Evolutionary conservation across 1,284 basidiomycete species (phyloP).

Genomic region (Malassezia pachydermatis): DNA sequence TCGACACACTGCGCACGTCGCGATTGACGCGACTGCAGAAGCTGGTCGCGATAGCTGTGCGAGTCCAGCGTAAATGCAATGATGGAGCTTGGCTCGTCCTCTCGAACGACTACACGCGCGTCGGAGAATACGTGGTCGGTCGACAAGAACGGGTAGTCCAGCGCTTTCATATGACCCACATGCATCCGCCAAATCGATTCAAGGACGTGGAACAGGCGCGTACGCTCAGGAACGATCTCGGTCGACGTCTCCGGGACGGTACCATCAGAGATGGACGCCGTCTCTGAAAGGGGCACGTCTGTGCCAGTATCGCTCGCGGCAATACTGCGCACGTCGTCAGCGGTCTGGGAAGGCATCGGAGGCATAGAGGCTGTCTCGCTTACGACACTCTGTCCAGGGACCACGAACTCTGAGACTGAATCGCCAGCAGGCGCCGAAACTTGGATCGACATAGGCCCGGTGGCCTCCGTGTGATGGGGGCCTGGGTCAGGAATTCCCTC

Average conservation of each 20-base stretch:
- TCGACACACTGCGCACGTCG: slow-evolving; percentile 3
- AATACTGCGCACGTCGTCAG: background rate
- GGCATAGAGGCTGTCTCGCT: background rate
- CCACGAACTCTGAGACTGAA: background rate
- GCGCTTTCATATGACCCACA: slow-evolving; percentile 53
- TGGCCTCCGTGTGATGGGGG: background rate
- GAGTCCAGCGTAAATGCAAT: slow-evolving; percentile 90
- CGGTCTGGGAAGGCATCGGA: background rate
- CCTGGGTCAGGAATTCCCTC: background rate
- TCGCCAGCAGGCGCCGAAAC: background rate
- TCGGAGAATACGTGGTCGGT: slow-evolving; percentile 68
- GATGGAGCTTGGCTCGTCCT: slow-evolving; percentile 95
- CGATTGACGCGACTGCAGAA: slow-evolving; percentile 27
- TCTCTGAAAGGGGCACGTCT: background rate
- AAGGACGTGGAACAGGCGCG: slow-evolving; percentile 67
- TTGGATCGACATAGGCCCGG: background rate
- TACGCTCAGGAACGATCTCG: background rate
- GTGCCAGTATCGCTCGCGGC: background rate
- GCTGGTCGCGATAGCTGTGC: slow-evolving; percentile 58
- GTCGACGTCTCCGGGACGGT: background rate
- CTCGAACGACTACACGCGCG: slow-evolving; percentile 75
- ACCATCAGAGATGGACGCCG: background rate
- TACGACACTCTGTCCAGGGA: background rate
- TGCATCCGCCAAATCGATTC: slow-evolving; percentile 58
- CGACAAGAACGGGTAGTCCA: slow-evolving; percentile 53